Evolutionary conservation across 2,329 filamentous ascomycete species (phyloP).

Genomic region (Fusarium devonianum): DNA sequence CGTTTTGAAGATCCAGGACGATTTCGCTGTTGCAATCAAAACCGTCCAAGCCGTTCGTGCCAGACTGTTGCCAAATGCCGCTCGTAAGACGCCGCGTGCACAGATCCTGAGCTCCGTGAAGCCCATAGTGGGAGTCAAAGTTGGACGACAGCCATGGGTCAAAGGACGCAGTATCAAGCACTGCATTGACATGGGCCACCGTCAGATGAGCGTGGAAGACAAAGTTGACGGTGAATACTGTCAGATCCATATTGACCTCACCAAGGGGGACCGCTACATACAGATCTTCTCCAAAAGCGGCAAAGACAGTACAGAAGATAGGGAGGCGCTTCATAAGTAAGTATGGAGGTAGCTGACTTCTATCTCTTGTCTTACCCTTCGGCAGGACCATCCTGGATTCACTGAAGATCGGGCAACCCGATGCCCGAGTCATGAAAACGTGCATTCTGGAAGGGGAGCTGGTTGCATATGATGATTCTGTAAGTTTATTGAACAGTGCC

Average conservation of each 20-base stretch:
- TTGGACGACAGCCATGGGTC: conserved; percentile 69
- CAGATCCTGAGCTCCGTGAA: conserved; percentile 49
- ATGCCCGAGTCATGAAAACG: conserved; percentile 65
- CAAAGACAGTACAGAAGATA: conserved; percentile 83
- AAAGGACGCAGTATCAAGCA: conserved; percentile 77
- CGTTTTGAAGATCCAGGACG: conserved; percentile 73
- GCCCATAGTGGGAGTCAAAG: conserved; percentile 67
- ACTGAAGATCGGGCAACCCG: conserved; percentile 64
- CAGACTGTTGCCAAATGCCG: conserved; percentile 30
- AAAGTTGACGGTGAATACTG: conserved; percentile 93
- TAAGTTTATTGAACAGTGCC: conserved; percentile 36
- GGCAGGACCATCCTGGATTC: conserved; percentile 66
- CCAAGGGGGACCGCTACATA: conserved; percentile 61
- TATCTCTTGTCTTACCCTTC: conserved; percentile 15
- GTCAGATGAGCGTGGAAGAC: conserved; percentile 74
- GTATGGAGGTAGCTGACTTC: conserved; percentile 17
- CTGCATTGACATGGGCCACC: conserved; percentile 70
- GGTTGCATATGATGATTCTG: conserved; percentile 75
- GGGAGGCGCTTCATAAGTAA: conserved; percentile 64
- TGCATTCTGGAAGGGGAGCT: conserved; percentile 89
- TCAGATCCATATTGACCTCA: conserved; percentile 81
- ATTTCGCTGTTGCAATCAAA: conserved; percentile 66
- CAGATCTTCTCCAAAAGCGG: conserved; percentile 93
- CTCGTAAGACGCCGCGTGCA: conserved; percentile 16
- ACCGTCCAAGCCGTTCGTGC: conserved; percentile 54